phyloP scores from a whole-genome alignment of 352 stramenopile genomes.

The Pythium aphanidermatum region DNA sequence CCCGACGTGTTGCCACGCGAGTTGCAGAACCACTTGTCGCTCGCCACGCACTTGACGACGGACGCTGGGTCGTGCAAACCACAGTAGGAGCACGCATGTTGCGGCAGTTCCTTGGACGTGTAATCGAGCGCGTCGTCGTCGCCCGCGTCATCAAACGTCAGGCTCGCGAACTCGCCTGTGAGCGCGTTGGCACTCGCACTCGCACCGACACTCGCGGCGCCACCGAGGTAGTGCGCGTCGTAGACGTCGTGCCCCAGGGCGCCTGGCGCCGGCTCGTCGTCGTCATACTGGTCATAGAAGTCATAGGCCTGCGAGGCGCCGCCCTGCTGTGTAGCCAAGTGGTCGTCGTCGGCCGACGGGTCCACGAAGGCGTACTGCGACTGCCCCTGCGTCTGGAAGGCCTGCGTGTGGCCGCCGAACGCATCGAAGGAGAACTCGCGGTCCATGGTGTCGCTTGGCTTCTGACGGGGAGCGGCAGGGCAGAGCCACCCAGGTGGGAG shows the following conservation, averaged over 20 bases:
- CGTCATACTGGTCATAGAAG: conserved; percentile 68
- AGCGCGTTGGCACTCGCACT: conserved; percentile 14
- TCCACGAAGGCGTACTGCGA: conserved; percentile 69
- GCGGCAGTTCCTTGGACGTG: conserved; percentile 68
- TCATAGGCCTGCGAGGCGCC: conserved; percentile 23
- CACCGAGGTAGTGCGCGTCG: conserved; percentile 31
- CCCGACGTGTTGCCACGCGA: conserved; percentile 90
- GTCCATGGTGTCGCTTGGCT: conserved; percentile 19
- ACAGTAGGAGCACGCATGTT: conserved; percentile 96
- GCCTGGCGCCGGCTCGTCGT: conserved; percentile 3
- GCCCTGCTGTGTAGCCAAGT: conserved; percentile 26
- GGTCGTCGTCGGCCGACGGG: conserved; percentile 25
- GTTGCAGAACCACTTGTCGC: conserved; percentile 99
- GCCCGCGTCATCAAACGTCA: conserved; percentile 67
- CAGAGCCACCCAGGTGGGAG: too few relatives aligned
- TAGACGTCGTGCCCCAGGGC: conserved; percentile 10
- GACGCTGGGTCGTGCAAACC: conserved; percentile 94
- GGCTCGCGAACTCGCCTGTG: conserved; percentile 42
- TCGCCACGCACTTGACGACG: conserved; percentile 95
- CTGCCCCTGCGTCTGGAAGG: conserved; percentile 36
- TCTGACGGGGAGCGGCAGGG: too few relatives aligned
- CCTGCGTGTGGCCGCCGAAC: conserved; percentile 21
- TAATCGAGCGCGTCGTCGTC: conserved; percentile 72
- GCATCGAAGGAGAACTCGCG: conserved; percentile 19
- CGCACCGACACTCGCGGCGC: conserved; percentile 17